Evolutionary conservation across 495 filamentous ascomycete genomes (phyloP), one percentile per base, ranked within the genome.

Genomic region (Aspergillus wentii): DNA sequence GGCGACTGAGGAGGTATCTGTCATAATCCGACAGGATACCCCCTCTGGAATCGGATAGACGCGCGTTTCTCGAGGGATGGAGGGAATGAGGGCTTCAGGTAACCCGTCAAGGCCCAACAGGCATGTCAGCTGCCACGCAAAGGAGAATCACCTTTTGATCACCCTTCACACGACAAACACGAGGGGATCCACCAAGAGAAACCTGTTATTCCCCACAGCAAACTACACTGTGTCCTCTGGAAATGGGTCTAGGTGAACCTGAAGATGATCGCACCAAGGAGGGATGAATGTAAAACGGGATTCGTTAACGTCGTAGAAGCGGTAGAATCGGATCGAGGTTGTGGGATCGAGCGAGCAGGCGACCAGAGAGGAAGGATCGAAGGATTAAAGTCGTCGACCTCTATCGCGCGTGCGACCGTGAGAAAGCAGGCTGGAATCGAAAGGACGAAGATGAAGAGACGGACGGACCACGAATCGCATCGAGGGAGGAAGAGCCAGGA

Each of bases 1-100:
- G 59, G 72, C 62, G 57, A 77, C 66, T 52, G 69, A 66, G 62
- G 75, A 75, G 69, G 71, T 69, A 71, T 94, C 88, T 81, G 88
- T 95, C 89, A 95, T 95, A 89, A 82, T 95, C 85, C 77, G 80
- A 74, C 73, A 72, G 66, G 64, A 72, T 68, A 67, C 68, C 73
- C 69, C 69, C 75, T 72, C 70, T 70, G 59, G 68, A 56, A 58
- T 38, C 36, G 46, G 50, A 39, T 47, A 5, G 10, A n/a, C 26
- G 26, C 26, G 26, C 26, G 4, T 29, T n/a, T 9, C 4, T 29
- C 26, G 26, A 9, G 26, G 14, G 26, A 29, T n/a, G 26, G 11
- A n/a, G 26, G 26, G 26, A 9, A n/a, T 29, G 4, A 29, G 33
- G 40, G 26, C 43, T 31, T 31, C 34, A 30, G 36, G 30, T 41